These are phyloP conservation scores for Cucurbita ficifolia DNA, from an alignment of 306 rosid species.

Conservation along the genomic window DNA sequence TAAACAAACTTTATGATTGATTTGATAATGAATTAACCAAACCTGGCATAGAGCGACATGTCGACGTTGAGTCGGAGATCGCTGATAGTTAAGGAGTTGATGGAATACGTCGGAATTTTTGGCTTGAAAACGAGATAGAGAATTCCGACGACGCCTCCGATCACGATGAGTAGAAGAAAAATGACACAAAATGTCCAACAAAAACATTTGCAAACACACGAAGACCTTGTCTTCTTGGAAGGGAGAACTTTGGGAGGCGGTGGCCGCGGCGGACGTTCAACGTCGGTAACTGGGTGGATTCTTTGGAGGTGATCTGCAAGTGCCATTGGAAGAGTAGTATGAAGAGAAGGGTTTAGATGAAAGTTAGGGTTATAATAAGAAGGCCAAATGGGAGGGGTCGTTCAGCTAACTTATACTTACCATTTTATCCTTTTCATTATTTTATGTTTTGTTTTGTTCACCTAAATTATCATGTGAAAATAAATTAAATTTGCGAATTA, in stretches of 20 bases:
- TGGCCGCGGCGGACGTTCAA: constrained; percentile 18
- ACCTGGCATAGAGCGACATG: constrained; percentile 48
- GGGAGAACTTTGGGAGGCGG: constrained; percentile 29
- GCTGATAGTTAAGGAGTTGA: constrained; percentile 41
- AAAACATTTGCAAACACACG: constrained; percentile 41
- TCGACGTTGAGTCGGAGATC: constrained; percentile 54
- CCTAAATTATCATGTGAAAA: too few relatives aligned
- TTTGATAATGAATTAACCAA: neutral
- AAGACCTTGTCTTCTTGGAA: constrained; percentile 18
- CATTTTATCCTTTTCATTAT: too few relatives aligned
- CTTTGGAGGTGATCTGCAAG: constrained; percentile 30
- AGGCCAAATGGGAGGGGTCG: too few relatives aligned
- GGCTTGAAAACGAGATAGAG: constrained; percentile 68
- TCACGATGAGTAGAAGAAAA: constrained; percentile 26
- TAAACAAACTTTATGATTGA: neutral
- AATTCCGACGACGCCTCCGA: constrained; percentile 41
- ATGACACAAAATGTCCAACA: constrained; percentile 48
- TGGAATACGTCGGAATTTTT: constrained; percentile 63
- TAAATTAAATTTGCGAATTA: too few relatives aligned
- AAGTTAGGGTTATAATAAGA: too few relatives aligned
- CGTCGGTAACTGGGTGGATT: constrained; percentile 43
- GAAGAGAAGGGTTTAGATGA: neutral
- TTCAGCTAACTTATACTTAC: too few relatives aligned
- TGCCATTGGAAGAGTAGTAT: constrained; percentile 23
- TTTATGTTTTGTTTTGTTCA: too few relatives aligned